Base-by-base conservation (phyloP, 148 eudicot genomes). In the Camellia granthamiana region DNA sequence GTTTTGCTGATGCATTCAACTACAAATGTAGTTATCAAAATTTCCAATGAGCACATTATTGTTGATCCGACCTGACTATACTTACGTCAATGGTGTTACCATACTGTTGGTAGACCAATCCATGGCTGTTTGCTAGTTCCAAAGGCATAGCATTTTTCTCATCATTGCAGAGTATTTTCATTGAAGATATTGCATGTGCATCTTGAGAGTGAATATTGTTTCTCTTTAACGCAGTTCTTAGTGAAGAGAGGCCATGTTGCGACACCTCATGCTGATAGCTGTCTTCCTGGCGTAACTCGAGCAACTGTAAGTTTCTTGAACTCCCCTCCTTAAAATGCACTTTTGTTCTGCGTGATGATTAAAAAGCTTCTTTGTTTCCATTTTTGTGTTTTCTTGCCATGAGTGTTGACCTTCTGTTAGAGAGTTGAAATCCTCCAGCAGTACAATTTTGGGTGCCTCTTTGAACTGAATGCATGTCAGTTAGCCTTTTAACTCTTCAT, bases 241-340 rank as follows among this genome's bases (percentile, higher is more conserved):
- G 98, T 96, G 87, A 96, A 93, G 89, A 93, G 85, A 83, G 98
- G 99, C 74, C 84, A 84, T 77, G 94, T 96, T 77, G 59, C 86
- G 67, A 93, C 98, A 68, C 99, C 99, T 77, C 95, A 89, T 88
- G 95, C 97, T 83, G 99, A 96, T 85, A 93, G 94, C 75, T 96
- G 99, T 85, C 98, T 96, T 84, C 98, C 99, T 75, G 99, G 99
- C 74, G 88, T 96, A 82, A 96, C 99, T 81, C 92, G 99, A 66
- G 91, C 98, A 72, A 91, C 99, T 71, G 99, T 96, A 88, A 91
- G 99, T 83, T 66, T 66, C 23, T 74, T n/a, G 61, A 76, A 46
- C 9, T 77, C 10, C 19, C 62, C 79, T 77, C 49, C 49, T 47
- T 11, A 54, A 58, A 72, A 52, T 69, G 59, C 38, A 14, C 18